Conservation (phyloP, 208 protist genomes). For the Porcisia deanei region DNA sequence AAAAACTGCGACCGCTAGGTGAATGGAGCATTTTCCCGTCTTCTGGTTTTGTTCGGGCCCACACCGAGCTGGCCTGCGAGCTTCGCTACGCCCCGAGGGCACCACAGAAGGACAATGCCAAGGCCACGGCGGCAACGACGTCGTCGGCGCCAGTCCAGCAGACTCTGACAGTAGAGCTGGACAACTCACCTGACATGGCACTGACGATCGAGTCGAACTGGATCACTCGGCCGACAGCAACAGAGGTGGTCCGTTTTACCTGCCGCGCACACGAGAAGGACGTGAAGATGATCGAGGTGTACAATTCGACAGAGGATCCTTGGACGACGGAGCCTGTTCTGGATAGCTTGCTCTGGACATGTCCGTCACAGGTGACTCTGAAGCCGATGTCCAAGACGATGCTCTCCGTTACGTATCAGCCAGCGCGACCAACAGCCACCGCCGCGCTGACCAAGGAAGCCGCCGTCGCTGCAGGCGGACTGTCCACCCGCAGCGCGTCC, state of each 20-base stretch:
- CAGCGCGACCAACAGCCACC: constrained; percentile 67
- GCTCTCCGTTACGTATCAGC: constrained; percentile 89
- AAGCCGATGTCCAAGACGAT: constrained; percentile 60
- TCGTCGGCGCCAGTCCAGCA: constrained; percentile 26
- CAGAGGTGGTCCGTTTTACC: constrained; percentile 73
- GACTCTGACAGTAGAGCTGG: constrained; percentile 71
- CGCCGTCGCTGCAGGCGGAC: not conserved
- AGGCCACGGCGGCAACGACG: not conserved
- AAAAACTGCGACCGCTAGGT: constrained; percentile 19
- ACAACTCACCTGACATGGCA: constrained; percentile 68
- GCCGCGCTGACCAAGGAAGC: not conserved
- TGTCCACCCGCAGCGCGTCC: not conserved
- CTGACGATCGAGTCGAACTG: constrained; percentile 89
- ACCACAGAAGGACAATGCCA: not conserved
- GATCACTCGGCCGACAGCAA: constrained; percentile 66
- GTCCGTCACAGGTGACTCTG: constrained; percentile 66
- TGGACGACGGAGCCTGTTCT: constrained; percentile 91
- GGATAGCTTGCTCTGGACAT: constrained; percentile 83
- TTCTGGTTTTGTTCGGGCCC: constrained; percentile 83
- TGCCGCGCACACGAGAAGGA: constrained; percentile 79
- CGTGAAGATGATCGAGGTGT: constrained; percentile 70
- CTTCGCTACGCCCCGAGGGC: constrained; percentile 86
- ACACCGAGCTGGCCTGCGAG: constrained; percentile 90
- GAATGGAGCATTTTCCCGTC: constrained; percentile 85
- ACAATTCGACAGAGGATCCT: constrained; percentile 69